Conservation (phyloP, 257 asterid genomes). For the Solanum peruvianum region DNA sequence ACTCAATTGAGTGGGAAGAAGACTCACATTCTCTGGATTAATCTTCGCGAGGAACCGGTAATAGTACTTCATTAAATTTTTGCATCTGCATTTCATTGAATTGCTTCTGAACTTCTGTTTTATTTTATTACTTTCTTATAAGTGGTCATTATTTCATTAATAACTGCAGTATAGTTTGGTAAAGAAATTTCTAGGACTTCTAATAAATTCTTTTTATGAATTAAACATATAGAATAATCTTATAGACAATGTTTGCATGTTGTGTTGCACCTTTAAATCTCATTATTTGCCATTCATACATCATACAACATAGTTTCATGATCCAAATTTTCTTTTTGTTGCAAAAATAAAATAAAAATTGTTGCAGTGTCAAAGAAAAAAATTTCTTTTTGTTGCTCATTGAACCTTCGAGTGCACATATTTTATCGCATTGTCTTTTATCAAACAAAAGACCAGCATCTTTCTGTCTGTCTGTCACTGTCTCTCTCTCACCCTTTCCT, state of each 20-base stretch:
- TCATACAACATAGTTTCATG: neutral
- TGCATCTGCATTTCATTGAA: neutral
- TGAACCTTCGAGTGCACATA: neutral
- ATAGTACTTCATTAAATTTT: neutral
- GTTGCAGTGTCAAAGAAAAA: too few species aligned
- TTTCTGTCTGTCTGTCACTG: neutral
- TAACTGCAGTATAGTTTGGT: neutral
- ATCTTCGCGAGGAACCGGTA: constrained; percentile 98
- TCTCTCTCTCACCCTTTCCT: neutral
- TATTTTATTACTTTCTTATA: neutral
- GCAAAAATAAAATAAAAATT: neutral
- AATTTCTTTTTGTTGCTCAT: neutral
- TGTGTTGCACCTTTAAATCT: neutral
- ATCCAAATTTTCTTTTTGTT: neutral
- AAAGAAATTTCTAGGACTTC: neutral
- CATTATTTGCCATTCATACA: neutral
- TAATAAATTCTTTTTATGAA: neutral
- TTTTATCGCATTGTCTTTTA: neutral
- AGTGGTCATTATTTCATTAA: neutral
- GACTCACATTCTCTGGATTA: constrained; percentile 78
- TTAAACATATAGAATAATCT: neutral
- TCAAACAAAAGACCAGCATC: neutral
- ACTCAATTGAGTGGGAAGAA: constrained; percentile 49
- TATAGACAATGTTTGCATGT: neutral
- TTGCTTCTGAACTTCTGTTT: neutral